Evolutionary conservation across 1,139 yeast species (phyloP).

Genomic region (Kodamaea arcana): DNA sequence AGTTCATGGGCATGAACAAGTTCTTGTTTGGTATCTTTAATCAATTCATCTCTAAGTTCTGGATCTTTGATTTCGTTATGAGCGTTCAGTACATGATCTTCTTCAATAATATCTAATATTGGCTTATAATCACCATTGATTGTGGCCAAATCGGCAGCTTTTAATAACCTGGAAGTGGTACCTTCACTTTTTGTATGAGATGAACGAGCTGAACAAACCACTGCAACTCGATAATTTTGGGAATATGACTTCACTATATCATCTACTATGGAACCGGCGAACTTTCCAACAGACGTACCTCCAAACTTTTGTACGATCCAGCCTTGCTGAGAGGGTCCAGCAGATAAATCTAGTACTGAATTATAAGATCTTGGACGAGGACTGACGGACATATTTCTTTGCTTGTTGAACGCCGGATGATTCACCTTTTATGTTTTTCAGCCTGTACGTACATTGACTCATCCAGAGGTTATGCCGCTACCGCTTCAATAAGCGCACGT

Average conservation of each 20-base stretch:
- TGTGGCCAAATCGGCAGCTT: constrained; percentile 77
- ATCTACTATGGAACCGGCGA: constrained; percentile 77
- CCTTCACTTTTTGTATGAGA: constrained; percentile 91
- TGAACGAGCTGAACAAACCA: constrained; percentile 94
- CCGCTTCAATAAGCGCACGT: constrained; percentile 1
- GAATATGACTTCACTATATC: constrained; percentile 72
- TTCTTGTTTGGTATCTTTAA: constrained; percentile 58
- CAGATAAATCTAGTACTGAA: constrained; percentile 37
- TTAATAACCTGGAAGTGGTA: constrained; percentile 78
- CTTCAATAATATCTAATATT: constrained; percentile 59
- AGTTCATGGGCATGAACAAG: constrained; percentile 64
- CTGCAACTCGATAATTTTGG: constrained; percentile 69
- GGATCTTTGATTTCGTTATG: constrained; percentile 43
- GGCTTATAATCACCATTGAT: constrained; percentile 48
- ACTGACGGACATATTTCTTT: constrained; percentile 6
- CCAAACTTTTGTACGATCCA: constrained; percentile 97
- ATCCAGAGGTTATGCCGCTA: neutral
- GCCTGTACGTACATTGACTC: constrained; percentile 1
- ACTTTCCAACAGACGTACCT: constrained; percentile 97
- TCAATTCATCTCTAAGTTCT: constrained; percentile 44
- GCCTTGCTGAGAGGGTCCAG: constrained; percentile 21
- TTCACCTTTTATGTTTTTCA: too few species aligned
- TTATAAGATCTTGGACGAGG: constrained; percentile 29
- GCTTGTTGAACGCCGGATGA: constrained; percentile 1
- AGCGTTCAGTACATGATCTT: constrained; percentile 82